A percentile compares a stretch with the other conserved stretches of the same genome.
phyloP scores from a whole-genome alignment of 108 stramenopile species.

The Tribonema minus region DNA sequence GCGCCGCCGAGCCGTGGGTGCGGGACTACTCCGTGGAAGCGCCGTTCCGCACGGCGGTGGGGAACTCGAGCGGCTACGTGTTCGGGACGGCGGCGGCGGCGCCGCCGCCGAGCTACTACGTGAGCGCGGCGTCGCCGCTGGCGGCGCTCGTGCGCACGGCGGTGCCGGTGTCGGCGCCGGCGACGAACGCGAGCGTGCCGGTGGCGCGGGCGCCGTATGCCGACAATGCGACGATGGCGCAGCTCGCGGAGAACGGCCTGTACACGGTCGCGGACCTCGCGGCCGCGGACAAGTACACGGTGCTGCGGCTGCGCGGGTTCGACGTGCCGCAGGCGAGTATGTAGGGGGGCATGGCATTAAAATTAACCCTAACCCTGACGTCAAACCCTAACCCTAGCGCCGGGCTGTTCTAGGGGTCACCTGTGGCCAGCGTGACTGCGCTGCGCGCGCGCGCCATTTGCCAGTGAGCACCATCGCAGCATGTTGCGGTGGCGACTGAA shows the following conservation, averaged over 20 bases:
- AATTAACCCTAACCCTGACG: too few species aligned
- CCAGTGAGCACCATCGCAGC: neutral
- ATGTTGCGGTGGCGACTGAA: neutral
- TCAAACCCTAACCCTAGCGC: too few species aligned
- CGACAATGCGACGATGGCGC: slow-evolving; percentile 8
- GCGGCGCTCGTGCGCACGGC: neutral
- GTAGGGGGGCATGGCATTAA: neutral
- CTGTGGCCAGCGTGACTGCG: neutral
- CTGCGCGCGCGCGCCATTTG: neutral
- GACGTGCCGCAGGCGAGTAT: slow-evolving; percentile 35
- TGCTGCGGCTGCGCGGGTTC: slow-evolving; percentile 45
- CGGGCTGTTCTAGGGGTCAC: neutral
- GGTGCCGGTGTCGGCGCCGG: slow-evolving; percentile 16
- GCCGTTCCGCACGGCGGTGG: slow-evolving; percentile 34
- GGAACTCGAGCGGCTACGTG: slow-evolving; percentile 16
- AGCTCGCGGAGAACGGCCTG: slow-evolving; percentile 37
- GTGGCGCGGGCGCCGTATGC: slow-evolving; percentile 5
- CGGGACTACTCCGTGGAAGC: slow-evolving; percentile 40
- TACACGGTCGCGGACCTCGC: slow-evolving; percentile 45
- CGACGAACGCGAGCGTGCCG: neutral
- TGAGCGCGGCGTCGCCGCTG: slow-evolving; percentile 22
- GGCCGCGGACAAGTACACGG: slow-evolving; percentile 38
- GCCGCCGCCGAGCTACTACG: slow-evolving; percentile 47
- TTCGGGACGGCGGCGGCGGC: too few species aligned
- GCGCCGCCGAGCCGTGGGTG: slow-evolving; percentile 7